These are phyloP conservation scores for Backusella mclennaniae DNA, from an alignment of 192 early-diverging fungal species.

Conservation along the genomic window DNA sequence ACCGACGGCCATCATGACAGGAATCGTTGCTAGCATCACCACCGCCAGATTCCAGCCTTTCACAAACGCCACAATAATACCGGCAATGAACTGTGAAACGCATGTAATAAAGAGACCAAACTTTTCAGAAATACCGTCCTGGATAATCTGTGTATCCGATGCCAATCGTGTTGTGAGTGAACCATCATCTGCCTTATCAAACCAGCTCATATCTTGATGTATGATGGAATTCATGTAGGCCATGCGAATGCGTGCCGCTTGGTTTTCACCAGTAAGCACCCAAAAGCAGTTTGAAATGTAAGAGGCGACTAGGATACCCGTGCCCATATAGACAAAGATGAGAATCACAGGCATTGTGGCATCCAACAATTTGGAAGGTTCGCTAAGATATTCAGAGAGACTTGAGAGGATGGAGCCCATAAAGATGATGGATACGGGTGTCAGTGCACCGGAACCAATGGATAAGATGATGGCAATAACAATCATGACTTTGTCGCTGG, in stretches of 20 bases:
- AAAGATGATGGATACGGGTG: conserved; percentile 29
- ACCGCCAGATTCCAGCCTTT: conserved; percentile 72
- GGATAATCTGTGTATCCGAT: conserved; percentile 76
- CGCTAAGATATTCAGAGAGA: not conserved
- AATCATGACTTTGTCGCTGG: conserved; percentile 17
- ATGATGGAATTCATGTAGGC: conserved; percentile 73
- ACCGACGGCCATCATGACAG: conserved; percentile 51
- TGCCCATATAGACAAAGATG: conserved; percentile 58
- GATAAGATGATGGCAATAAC: conserved; percentile 11
- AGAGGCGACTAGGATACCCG: conserved; percentile 49
- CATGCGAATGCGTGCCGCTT: conserved; percentile 62
- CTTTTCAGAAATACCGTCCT: conserved; percentile 87
- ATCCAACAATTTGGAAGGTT: conserved; percentile 19
- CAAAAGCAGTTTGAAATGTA: conserved; percentile 59
- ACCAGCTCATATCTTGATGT: conserved; percentile 83
- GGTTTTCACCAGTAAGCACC: conserved; percentile 45
- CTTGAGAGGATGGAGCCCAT: conserved; percentile 30
- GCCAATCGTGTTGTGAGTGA: conserved; percentile 83
- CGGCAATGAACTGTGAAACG: conserved; percentile 62
- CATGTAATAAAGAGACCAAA: conserved; percentile 67
- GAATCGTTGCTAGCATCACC: conserved; percentile 73
- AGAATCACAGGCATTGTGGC: conserved; percentile 29
- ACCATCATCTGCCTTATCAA: conserved; percentile 73
- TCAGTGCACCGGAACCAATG: conserved; percentile 20
- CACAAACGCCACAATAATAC: conserved; percentile 73